A percentile compares a stretch with the other conserved stretches of the same genome.
These are phyloP conservation scores for Cryptococcus neoformans DNA, from an alignment of 1,284 basidiomycete species.

Conservation along the genomic window DNA sequence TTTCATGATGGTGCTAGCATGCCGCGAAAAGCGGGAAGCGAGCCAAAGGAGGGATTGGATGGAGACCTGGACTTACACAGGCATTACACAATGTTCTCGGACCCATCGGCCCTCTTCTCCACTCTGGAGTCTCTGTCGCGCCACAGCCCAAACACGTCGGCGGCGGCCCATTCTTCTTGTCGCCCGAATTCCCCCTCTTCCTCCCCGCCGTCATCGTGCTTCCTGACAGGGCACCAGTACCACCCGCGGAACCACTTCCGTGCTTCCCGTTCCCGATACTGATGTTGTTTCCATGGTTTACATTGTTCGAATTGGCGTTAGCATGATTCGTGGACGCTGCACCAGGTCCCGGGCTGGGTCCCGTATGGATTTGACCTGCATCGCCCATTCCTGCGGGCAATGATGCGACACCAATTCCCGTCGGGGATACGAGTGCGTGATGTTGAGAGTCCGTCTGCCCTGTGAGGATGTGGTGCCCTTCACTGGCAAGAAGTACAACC, in stretches of 20 bases:
- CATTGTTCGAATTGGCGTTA: too few relatives aligned
- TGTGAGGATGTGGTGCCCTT: slow-evolving; percentile 21
- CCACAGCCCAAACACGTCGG: slow-evolving; percentile 46
- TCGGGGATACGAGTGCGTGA: too few relatives aligned
- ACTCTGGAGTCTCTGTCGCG: slow-evolving; percentile 49
- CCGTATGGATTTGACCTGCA: too few relatives aligned
- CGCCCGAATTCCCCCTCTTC: slow-evolving; percentile 7
- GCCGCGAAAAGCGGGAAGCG: too few relatives aligned
- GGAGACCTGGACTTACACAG: slow-evolving; percentile 35
- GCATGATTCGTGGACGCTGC: too few relatives aligned
- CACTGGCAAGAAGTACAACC: slow-evolving; percentile 27
- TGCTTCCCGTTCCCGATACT: slow-evolving; percentile 1
- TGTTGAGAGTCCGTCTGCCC: slow-evolving; percentile 9
- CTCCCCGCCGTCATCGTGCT: not conserved
- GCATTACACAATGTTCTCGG: slow-evolving; percentile 50
- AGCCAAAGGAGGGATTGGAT: too few relatives aligned
- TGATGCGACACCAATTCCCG: too few relatives aligned
- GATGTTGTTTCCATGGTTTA: not conserved
- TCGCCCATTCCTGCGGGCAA: too few relatives aligned
- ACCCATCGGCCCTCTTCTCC: slow-evolving; percentile 48
- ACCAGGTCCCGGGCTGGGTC: too few relatives aligned
- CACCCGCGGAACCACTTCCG: not conserved
- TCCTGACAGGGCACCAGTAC: not conserved
- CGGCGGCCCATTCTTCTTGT: slow-evolving; percentile 6
- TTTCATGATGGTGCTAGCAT: too few relatives aligned